Percentiles rank a stretch among this genome's conserved stretches.
These are phyloP conservation scores for Puccinia hordei DNA, from an alignment of 1,284 basidiomycete genomes.

Conservation along the genomic window DNA sequence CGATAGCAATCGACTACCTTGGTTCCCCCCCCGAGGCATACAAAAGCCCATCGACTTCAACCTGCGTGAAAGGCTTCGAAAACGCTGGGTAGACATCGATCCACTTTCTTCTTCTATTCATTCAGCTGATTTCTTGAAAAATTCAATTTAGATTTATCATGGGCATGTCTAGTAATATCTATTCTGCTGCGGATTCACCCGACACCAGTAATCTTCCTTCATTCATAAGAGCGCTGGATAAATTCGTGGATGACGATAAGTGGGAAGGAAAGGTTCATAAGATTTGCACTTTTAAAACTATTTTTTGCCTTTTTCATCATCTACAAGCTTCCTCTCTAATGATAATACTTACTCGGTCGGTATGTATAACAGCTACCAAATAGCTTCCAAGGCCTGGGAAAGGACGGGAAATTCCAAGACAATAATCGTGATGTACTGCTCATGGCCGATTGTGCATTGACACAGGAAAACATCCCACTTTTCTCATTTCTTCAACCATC, in stretches of 20 bases:
- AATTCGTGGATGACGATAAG: conserved; percentile 29
- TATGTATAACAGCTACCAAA: conserved; percentile 39
- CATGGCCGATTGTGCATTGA: conserved; percentile 38
- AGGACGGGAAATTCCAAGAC: conserved; percentile 28
- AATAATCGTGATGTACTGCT: conserved; percentile 14
- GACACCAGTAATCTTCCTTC: conserved; percentile 4
- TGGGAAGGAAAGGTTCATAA: conserved; percentile 42
- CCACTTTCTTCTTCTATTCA: neutral
- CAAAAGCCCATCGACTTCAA: conserved; percentile 16
- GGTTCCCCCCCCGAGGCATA: conserved; percentile 24
- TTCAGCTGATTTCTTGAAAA: neutral
- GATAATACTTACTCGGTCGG: neutral
- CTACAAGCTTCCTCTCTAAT: neutral
- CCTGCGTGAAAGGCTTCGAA: conserved; percentile 32
- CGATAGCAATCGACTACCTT: conserved; percentile 39
- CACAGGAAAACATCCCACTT: conserved; percentile 31
- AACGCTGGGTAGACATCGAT: conserved; percentile 31
- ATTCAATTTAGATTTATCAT: conserved; percentile 27
- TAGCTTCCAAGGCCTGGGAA: conserved; percentile 32
- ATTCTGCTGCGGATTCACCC: conserved; percentile 23
- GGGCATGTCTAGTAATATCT: conserved; percentile 49
- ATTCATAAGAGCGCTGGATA: conserved; percentile 20
- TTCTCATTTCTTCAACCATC: conserved; percentile 38
- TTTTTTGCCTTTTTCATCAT: neutral
- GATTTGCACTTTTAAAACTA: neutral